Evolutionary conservation across 2,329 filamentous ascomycete genomes (phyloP).

Genomic region (Penicillium crustosum): DNA sequence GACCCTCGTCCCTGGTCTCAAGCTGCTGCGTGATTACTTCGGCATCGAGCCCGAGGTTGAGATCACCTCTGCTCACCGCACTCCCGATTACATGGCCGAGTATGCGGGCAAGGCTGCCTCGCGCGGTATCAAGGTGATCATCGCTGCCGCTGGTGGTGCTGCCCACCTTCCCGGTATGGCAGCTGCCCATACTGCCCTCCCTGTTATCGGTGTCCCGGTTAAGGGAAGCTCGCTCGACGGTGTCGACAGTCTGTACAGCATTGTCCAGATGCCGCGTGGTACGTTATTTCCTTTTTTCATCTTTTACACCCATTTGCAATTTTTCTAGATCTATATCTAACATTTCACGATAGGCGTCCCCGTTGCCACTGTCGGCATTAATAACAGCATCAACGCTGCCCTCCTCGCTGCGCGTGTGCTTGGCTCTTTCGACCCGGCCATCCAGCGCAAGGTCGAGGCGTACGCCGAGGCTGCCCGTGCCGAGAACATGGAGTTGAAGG

Average conservation of each 20-base stretch:
- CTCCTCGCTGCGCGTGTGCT: conserved; percentile 69
- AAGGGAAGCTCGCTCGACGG: conserved; percentile 72
- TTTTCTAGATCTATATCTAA: neutral
- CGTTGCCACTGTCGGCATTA: conserved; percentile 74
- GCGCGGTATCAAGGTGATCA: conserved; percentile 70
- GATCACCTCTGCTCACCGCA: conserved; percentile 62
- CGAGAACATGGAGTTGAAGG: conserved; percentile 47
- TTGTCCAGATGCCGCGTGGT: conserved; percentile 72
- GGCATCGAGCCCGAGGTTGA: conserved; percentile 47
- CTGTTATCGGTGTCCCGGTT: conserved; percentile 75
- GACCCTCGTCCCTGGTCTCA: conserved; percentile 46
- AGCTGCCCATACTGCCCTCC: conserved; percentile 67
- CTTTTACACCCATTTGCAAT: neutral
- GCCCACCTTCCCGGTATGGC: conserved; percentile 75
- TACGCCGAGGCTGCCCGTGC: conserved; percentile 44
- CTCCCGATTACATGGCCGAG: conserved; percentile 67
- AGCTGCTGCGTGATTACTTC: conserved; percentile 45
- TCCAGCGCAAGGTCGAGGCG: conserved; percentile 45
- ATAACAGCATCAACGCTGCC: conserved; percentile 76
- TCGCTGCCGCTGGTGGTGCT: conserved; percentile 73
- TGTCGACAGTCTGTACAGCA: conserved; percentile 68
- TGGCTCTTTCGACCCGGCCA: conserved; percentile 49
- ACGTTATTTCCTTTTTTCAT: conserved; percentile 27
- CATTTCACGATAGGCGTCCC: conserved; percentile 57
- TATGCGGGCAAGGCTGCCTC: conserved; percentile 64